Evolutionary conservation across 225 moss, liverwort and hornwort genomes (phyloP), one percentile per base, ranked within the genome.

Genomic region (Marchantia paleacea): DNA sequence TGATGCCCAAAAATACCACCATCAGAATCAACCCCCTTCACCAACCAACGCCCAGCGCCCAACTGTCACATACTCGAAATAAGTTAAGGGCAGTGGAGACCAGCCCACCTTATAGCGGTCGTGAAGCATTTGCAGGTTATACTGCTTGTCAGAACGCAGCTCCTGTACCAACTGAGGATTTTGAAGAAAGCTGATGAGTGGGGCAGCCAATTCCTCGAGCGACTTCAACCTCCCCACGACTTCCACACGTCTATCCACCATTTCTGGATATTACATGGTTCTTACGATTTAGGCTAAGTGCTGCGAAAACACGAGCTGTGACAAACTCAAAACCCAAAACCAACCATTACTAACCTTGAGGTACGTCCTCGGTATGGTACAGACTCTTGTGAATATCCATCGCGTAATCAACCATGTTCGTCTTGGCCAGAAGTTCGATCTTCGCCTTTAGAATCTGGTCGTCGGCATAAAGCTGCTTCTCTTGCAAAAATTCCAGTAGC

Each of bases 371-470:
- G 12, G 95, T 95, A 75, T 92, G 93, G 65, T 99, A 99, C 74
- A 99, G 78, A 82, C 91, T 91, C 86, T 99, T 99, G 84, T 99
- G 93, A 68, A 99, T 99, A 76, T 99, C 97, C 95, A 99, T 95
- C 75, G 93, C 93, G 72, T 99, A 95, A 83, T 99, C 97, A 15
- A 99, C 95, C 97, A 99, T 99, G 58, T 99, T 99, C 11, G 97
- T 99, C 88, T 95, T 99, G 51, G 92, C 93, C 66, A 99, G 86
- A 28, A 99, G 85, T 89, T 99, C 97, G 72, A 99, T 95, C 88
- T 99, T 99, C 28, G 97, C 94, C 83, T 99, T 99, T 11, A 93
- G 75, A 57, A 99, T 99, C 82, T 99, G 97, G 79, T 99, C 97
- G 55, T 99, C 95, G 57, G 89, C 84, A 81, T 99, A 94, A 62